A percentile compares a stretch with the other conserved stretches of the same genome.
Conservation (phyloP, 768 basidiomycete genomes). For the Sarcodon sp. region DNA sequence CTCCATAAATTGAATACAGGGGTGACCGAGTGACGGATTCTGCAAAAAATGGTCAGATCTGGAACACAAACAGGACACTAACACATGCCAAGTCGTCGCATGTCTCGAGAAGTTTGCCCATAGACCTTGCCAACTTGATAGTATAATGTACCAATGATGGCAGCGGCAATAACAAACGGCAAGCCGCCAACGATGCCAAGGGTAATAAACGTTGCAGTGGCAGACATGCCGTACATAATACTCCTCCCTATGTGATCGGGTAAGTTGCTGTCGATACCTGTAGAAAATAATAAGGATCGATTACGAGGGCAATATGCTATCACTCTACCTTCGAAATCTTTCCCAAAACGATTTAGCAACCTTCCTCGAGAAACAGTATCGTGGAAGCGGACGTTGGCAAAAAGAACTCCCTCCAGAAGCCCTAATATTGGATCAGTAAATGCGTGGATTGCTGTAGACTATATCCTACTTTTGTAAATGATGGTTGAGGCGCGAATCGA, state of each 20-base stretch:
- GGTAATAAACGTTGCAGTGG: conserved; percentile 56
- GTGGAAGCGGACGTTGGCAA: conserved; percentile 86
- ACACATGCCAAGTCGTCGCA: conserved; percentile 58
- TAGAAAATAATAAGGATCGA: too few relatives aligned
- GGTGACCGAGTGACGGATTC: conserved; percentile 35
- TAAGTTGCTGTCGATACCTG: conserved; percentile 57
- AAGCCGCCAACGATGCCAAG: conserved; percentile 70
- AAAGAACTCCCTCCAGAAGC: conserved; percentile 69
- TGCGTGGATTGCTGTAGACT: too few relatives aligned
- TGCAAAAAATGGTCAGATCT: conserved; percentile 1
- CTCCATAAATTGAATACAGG: conserved; percentile 36
- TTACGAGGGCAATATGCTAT: too few relatives aligned
- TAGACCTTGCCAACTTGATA: conserved; percentile 37
- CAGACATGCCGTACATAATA: conserved; percentile 56
- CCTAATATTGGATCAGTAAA: conserved; percentile 3
- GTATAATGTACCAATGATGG: conserved; percentile 48
- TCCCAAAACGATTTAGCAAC: conserved; percentile 74
- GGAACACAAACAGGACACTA: neutral
- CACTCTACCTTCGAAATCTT: conserved; percentile 65
- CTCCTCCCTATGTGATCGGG: conserved; percentile 82
- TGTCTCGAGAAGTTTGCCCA: conserved; percentile 78
- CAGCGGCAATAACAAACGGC: conserved; percentile 53
- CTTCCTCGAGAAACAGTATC: conserved; percentile 85
- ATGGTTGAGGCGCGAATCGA: conserved; percentile 73
- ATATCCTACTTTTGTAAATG: conserved; percentile 39